phyloP scores from a whole-genome alignment of 2,329 filamentous ascomycete species.

The Grosmannia clavigera region DNA sequence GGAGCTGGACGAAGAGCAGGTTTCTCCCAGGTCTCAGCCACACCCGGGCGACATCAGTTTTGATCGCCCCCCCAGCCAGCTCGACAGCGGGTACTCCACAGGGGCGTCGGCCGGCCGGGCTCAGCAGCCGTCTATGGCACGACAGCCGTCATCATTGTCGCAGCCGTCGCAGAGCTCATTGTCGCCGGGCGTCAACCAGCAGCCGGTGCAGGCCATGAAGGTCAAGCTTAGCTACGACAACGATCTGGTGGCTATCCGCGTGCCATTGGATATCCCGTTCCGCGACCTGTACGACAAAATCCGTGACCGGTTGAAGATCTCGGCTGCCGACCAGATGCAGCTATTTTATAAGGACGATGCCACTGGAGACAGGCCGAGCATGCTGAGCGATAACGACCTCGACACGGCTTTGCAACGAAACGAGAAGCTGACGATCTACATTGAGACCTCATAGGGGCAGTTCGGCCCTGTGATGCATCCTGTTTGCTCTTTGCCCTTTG shows the following conservation, averaged over 20 bases:
- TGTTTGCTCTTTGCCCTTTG: background rate
- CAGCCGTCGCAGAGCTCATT: constrained; percentile 46
- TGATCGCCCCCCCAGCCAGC: constrained; percentile 32
- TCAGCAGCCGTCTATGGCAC: constrained; percentile 26
- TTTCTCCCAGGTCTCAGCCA: background rate
- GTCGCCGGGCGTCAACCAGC: constrained; percentile 33
- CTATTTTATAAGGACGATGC: constrained; percentile 81
- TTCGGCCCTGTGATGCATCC: background rate
- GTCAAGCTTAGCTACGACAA: constrained; percentile 92
- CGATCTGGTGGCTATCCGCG: constrained; percentile 82
- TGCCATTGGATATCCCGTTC: constrained; percentile 69
- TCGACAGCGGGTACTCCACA: constrained; percentile 27
- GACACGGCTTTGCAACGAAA: constrained; percentile 71
- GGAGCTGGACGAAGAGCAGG: constrained; percentile 51
- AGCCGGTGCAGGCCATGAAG: constrained; percentile 54
- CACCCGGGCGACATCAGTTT: background rate
- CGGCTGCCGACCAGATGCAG: constrained; percentile 54
- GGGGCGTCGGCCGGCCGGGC: constrained; percentile 33
- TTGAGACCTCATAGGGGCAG: constrained; percentile 34
- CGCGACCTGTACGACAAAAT: constrained; percentile 73
- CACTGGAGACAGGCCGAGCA: constrained; percentile 58
- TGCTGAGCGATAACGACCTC: constrained; percentile 71
- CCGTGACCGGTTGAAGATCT: constrained; percentile 68
- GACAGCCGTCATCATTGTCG: constrained; percentile 34
- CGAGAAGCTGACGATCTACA: constrained; percentile 72